Percentiles rank a stretch among this genome's conserved stretches.
These are phyloP conservation scores for Rubus idaeus DNA, from an alignment of 306 rosid genomes.

Conservation along the genomic window DNA sequence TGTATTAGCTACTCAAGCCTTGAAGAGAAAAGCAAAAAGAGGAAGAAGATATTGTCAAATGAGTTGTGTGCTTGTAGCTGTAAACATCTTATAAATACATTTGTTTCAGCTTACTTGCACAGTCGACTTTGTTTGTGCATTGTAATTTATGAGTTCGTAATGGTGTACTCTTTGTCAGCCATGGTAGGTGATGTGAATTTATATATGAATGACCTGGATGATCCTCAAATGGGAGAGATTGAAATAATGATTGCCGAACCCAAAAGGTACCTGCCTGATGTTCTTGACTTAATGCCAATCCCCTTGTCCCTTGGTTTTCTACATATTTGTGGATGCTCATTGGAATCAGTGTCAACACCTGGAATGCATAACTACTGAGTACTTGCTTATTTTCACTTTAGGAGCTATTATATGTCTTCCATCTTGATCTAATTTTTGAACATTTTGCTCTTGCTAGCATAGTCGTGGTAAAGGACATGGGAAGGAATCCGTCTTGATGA, in stretches of 20 bases:
- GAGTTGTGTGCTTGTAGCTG: background rate
- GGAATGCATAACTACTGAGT: background rate
- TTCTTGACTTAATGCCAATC: conserved; percentile 1
- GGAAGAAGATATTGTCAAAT: background rate
- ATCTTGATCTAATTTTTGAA: conserved; percentile 21
- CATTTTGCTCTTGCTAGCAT: conserved; percentile 50
- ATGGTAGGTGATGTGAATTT: conserved; percentile 96
- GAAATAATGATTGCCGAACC: conserved; percentile 95
- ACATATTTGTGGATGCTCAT: background rate
- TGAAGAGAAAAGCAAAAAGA: background rate
- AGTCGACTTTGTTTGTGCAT: background rate
- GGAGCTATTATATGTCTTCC: background rate
- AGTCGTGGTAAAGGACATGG: conserved; percentile 90
- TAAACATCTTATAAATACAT: background rate
- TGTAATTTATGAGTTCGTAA: conserved; percentile 23
- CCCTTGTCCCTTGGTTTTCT: background rate
- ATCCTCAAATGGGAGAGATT: conserved; percentile 74
- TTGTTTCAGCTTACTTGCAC: background rate
- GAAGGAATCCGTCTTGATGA: conserved; percentile 73
- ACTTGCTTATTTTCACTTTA: background rate
- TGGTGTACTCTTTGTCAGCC: conserved; percentile 47
- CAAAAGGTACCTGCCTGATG: conserved; percentile 51
- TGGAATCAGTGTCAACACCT: background rate
- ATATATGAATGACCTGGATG: conserved; percentile 75
- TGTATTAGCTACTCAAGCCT: background rate